phyloP scores from a whole-genome alignment of 805 yeast genomes.

The Cyberlindnera japonica region DNA sequence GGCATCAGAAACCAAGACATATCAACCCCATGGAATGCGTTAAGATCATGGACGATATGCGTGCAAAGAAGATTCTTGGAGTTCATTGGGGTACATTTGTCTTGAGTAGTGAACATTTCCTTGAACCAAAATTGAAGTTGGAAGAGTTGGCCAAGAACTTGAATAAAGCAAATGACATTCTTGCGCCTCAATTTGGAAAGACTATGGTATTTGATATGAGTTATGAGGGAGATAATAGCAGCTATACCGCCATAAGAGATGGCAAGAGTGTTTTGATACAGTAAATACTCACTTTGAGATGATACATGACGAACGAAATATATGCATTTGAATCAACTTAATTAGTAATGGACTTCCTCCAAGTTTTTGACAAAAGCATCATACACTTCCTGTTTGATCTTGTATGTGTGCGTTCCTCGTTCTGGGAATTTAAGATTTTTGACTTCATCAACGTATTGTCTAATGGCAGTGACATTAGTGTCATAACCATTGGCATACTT shows the following conservation, averaged over 20 bases:
- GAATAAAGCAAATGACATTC: slow-evolving; percentile 37
- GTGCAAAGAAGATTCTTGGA: slow-evolving; percentile 66
- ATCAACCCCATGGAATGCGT: slow-evolving; percentile 77
- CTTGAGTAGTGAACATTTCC: slow-evolving; percentile 78
- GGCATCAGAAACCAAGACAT: slow-evolving; percentile 92
- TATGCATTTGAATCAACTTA: neutral
- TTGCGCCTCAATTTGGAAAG: slow-evolving; percentile 74
- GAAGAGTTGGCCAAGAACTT: slow-evolving; percentile 44
- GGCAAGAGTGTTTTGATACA: slow-evolving; percentile 31
- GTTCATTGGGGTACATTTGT: slow-evolving; percentile 97
- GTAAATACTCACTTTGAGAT: slow-evolving; percentile 7
- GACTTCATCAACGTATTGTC: slow-evolving; percentile 59
- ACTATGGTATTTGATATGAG: slow-evolving; percentile 48
- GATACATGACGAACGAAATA: neutral
- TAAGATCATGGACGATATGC: slow-evolving; percentile 58
- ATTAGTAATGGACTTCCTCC: slow-evolving; percentile 1
- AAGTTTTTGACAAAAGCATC: slow-evolving; percentile 36
- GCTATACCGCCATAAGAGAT: slow-evolving; percentile 25
- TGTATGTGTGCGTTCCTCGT: slow-evolving; percentile 57
- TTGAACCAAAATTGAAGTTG: slow-evolving; percentile 73
- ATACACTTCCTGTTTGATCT: slow-evolving; percentile 62
- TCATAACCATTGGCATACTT: slow-evolving; percentile 52
- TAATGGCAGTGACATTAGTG: slow-evolving; percentile 48
- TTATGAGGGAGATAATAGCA: slow-evolving; percentile 11
- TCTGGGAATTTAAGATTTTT: slow-evolving; percentile 55